Evolutionary conservation across 306 rosid species (phyloP), one percentile per base, ranked within the genome.

Genomic region (Fagus sylvatica): DNA sequence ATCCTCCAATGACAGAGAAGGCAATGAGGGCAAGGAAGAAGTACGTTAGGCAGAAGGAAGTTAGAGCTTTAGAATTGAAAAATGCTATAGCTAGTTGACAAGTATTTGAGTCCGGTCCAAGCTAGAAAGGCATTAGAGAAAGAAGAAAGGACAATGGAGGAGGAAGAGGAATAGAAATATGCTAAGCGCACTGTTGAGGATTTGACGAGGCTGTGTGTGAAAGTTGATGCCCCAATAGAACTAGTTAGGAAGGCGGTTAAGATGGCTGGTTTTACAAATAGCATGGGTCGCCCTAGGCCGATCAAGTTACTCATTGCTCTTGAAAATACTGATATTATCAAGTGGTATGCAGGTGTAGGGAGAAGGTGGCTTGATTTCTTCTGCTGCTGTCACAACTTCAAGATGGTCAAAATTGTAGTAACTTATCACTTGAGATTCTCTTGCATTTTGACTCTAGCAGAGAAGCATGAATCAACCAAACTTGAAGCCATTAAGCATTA

Each of bases 341-440:
- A 90, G 84, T 92, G 98, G 97, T 90, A 90, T 78, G 93, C 92
- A 0, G 97, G 97, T 61, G 80, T 94, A 59, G 97, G 92, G 74
- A 88, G 89, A 86, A 87, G 96, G 80, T 94, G 93, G 93, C 93
- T 94, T 43, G 95, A 94, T 76, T 92, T 85, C 81, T 94, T 87
- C 75, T 90, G 91, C 69, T 92, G 98, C 84, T 90, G 95, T 74
- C 96, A 90, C 65, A 94, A 92, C 95, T 92, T 92, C 79, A 87
- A 87, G 88, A 80, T 55, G 81, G 94, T 94, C 66, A 94, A 94
- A 83, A 94, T 91, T 76, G 61, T 92, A 77, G 94, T 92, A 32
- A 79, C 80, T 70, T 94, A 94, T 87, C 98, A 94, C 83, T 66
- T 94, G 85, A 91, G 96, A 85, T 94, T 94, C 85, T 94, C 98